Evolutionary conservation across 2,329 filamentous ascomycete species (phyloP).

Genomic region (Cytospora schulzeri): DNA sequence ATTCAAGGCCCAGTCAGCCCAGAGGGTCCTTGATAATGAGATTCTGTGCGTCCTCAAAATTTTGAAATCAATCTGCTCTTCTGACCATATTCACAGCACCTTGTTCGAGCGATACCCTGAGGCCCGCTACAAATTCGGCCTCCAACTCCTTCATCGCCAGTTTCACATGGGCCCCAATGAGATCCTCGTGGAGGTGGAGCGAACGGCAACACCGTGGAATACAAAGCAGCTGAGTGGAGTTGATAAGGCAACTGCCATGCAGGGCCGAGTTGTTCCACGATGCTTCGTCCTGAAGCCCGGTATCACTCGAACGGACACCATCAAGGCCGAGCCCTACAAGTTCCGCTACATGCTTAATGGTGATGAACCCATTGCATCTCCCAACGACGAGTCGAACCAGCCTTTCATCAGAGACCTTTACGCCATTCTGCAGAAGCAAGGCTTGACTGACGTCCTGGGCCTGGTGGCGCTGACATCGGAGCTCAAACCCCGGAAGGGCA

Average conservation of each 20-base stretch:
- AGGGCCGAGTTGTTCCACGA: not conserved
- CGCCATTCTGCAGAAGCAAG: not conserved
- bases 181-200: constrained; percentile 1
- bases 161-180: not conserved
- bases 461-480: constrained; percentile 5
- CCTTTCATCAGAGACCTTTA: not conserved
- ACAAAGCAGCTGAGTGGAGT: constrained; percentile 1
- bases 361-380: not conserved
- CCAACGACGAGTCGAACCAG: not conserved
- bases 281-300: constrained; percentile 1
- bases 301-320: not conserved
- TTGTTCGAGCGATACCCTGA: constrained; percentile 1
- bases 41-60: not conserved
- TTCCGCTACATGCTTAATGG: constrained; percentile 5
- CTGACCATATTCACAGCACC: not conserved
- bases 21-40: not conserved
- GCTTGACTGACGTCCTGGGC: not conserved
- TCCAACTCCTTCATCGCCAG: not conserved
- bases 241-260: not conserved
- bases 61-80: not conserved
- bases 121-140: constrained; percentile 4
- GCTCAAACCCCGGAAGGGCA: not conserved
- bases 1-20: not conserved
- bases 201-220: not conserved
- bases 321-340: not conserved